Base-by-base conservation (phyloP, 163 green algal species). In the Prototheca stagnorum region DNA sequence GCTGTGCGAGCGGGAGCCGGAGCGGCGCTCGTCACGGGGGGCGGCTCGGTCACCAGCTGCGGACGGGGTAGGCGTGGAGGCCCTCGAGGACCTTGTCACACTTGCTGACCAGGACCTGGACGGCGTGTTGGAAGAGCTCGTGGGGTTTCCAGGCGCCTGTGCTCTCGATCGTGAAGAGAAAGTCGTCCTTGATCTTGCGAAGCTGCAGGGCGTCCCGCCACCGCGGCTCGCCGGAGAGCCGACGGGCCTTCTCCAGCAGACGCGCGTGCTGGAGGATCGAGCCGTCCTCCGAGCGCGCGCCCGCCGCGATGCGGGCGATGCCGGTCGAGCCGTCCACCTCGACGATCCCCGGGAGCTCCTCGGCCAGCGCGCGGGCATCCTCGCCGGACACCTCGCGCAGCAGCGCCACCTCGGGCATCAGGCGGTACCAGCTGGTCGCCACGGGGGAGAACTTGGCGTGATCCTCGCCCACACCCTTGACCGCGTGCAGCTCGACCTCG, bases 361-460 rank as follows among this genome's bases (percentile, higher is more conserved):
- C 15, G 22, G 22, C 60, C 16, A 93, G 64, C 43, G 63, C 63
- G 2, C 72, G 49, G 3, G 79, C 77, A 19, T 64, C 29, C 16
- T 65, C 49, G 4, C 67, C 67, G 3, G 14, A 48, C 5, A 70
- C 44, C 20, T 39, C 27, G 39, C 61, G 49, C 34, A 84, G 53
- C 24, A 95, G 51, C 16, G 73, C 67, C 26, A 96, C 67, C 54
- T 92, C 84, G 7, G 88, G 88, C 19, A 82, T 67, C 44, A 97
- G 65, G 22, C 72, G 53, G 65, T 97, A 97, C 77, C 81, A 95
- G 5, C 86, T 77, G 6, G 90, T 99, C 2, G 85, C 86, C 8
- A 97, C 90, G 4, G 90, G 90, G 0, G 81, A 94, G 82, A 84
- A 99, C 70, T 99, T 99, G 50, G 90, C 90, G 59, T 99, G 90